These are phyloP conservation scores for Pythium volutum DNA, from an alignment of 352 stramenopile species.

Conservation along the genomic window DNA sequence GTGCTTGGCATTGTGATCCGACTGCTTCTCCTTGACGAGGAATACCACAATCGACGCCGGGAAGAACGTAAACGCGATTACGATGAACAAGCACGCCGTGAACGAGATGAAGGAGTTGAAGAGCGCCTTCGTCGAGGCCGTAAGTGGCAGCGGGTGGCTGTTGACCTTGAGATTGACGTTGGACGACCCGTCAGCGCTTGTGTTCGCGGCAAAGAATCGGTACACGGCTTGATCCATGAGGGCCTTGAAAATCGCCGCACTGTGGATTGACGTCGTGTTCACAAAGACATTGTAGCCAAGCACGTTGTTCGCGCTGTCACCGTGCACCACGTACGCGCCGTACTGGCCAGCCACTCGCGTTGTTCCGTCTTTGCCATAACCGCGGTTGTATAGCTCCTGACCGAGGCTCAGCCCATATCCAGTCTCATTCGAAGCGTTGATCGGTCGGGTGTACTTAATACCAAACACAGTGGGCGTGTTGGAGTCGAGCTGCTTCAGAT, in stretches of 20 bases:
- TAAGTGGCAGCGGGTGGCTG: conserved; percentile 50
- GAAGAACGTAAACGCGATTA: conserved; percentile 91
- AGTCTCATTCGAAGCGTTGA: conserved; percentile 45
- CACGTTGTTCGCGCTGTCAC: conserved; percentile 37
- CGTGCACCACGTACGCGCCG: conserved; percentile 36
- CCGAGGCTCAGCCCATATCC: conserved; percentile 45
- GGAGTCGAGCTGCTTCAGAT: conserved; percentile 27
- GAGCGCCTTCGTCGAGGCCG: conserved; percentile 28
- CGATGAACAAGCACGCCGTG: conserved; percentile 79
- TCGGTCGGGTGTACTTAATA: conserved; percentile 43
- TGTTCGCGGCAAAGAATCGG: conserved; percentile 42
- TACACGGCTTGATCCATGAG: conserved; percentile 61
- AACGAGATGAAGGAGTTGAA: conserved; percentile 68
- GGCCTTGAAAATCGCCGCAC: conserved; percentile 59
- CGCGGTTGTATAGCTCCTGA: conserved; percentile 48
- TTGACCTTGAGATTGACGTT: conserved; percentile 43
- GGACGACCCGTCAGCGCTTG: conserved; percentile 10
- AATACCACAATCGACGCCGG: conserved; percentile 92
- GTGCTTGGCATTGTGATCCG: conserved; percentile 94
- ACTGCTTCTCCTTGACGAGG: conserved; percentile 94
- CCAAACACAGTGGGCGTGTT: conserved; percentile 51
- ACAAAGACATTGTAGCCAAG: conserved; percentile 67
- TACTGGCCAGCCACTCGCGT: conserved; percentile 24
- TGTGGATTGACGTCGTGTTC: conserved; percentile 57
- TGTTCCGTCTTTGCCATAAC: conserved; percentile 12